phyloP scores from a whole-genome alignment of 257 asterid species.

The Thymus mandschuricus region DNA sequence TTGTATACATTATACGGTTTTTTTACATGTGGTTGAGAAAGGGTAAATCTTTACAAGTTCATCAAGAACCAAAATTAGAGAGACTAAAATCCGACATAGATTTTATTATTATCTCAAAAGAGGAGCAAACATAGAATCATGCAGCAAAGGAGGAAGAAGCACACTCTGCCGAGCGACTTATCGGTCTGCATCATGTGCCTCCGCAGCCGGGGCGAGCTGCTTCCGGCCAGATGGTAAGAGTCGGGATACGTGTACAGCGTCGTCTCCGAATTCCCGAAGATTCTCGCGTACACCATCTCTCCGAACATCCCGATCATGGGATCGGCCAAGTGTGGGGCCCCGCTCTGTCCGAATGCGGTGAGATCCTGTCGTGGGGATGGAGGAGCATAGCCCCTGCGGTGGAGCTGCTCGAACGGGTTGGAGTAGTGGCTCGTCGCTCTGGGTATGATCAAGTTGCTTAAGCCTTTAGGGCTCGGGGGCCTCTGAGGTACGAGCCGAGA shows the following conservation, averaged over 20 bases:
- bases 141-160: constrained; percentile 66
- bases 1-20: not conserved
- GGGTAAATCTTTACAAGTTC: constrained; percentile 23
- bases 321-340: constrained; percentile 38
- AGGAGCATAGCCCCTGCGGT: constrained; percentile 30
- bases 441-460: constrained; percentile 10
- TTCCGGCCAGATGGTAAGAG: constrained; percentile 44
- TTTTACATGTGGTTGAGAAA: not conserved
- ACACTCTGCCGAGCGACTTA: constrained; percentile 61
- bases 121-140: constrained; percentile 56
- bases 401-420: constrained; percentile 38
- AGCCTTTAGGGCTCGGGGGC: constrained; percentile 55
- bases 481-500: constrained; percentile 57
- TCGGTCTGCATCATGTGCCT: constrained; percentile 54
- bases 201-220: constrained; percentile 55
- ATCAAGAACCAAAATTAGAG: not conserved
- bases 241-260: constrained; percentile 53
- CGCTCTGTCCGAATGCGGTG: constrained; percentile 15
- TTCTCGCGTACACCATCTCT: constrained; percentile 60
- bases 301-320: constrained; percentile 65
- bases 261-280: constrained; percentile 56
- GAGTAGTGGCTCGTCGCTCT: constrained; percentile 22
- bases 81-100: not conserved
- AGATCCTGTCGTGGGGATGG: constrained; percentile 28
- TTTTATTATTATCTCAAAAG: constrained; percentile 39